phyloP scores from a whole-genome alignment of 2,329 filamentous ascomycete genomes.

The Cercospora beticola region DNA sequence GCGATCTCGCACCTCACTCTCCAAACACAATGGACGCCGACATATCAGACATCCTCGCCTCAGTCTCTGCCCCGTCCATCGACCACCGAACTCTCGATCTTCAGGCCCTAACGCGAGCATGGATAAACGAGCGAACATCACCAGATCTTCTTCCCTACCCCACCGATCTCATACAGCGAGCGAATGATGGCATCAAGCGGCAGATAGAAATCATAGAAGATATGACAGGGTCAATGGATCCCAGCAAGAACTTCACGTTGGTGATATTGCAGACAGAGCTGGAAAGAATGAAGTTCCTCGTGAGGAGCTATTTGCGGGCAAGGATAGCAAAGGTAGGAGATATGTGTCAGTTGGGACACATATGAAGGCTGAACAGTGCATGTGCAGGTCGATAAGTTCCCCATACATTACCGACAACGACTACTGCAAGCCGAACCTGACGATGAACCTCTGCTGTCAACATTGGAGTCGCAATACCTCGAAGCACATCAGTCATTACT shows the following conservation, averaged over 20 bases:
- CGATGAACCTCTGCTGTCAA: constrained; percentile 57
- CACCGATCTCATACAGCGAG: constrained; percentile 64
- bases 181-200: constrained; percentile 14
- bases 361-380: not conserved
- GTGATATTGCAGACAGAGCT: constrained; percentile 97
- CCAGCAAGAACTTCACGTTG: constrained; percentile 86
- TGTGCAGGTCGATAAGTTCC: constrained; percentile 69
- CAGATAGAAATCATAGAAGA: constrained; percentile 46
- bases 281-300: constrained; percentile 87
- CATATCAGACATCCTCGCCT: constrained; percentile 55
- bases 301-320: constrained; percentile 77
- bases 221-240: constrained; percentile 80
- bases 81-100: constrained; percentile 69
- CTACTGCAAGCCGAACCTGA: constrained; percentile 37
- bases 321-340: constrained; percentile 69
- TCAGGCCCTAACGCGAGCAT: constrained; percentile 84
- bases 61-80: constrained; percentile 47
- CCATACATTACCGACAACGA: constrained; percentile 67
- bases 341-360: not conserved
- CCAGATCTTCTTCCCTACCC: constrained; percentile 85
- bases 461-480: constrained; percentile 77
- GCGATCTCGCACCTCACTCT: no score
- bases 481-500: constrained; percentile 81
- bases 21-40: constrained; percentile 36
- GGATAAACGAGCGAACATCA: constrained; percentile 87